Base-by-base conservation (phyloP, 169 alveolate genomes). In the Hepatocystis sp. region DNA sequence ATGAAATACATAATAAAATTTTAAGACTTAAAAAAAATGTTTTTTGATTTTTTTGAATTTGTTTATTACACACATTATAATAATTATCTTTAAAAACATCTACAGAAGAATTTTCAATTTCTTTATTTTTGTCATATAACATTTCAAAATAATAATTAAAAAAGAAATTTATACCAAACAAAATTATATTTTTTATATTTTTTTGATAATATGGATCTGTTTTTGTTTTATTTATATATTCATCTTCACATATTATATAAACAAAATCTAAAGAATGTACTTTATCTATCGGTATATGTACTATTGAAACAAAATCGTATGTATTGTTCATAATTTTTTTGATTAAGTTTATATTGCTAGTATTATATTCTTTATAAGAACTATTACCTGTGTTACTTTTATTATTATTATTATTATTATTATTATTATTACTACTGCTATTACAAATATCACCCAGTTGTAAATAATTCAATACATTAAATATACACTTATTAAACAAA, bases 211-310 rank as follows among this genome's bases (percentile, higher is more conserved):
- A 36, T 36, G 10, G 10, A 36, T 36, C 46, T 17, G 7, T 55
- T 28, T 66, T 61, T 3, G 19, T 63, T 11, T 21, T n/a, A n/a
- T n/a, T n/a, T n/a, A n/a, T n/a, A 65, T 81, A 81, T 65, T 81
- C 89, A 52, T 81, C 84, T 30, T 81, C 63, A 36, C 68, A 81
- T 47, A 81, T 61, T 25, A 25, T 61, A 28, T 81, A 81, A 11
- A 81, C 84, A 53, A 81, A 81, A 2, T 39, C 28, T 28, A 81
- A 53, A 19, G 5, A 10, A 36, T 7, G 15, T 10, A 36, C 47
- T 7, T 63, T 64, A 30, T 63, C 89, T 21, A 64, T 36, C 27
- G 89, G 44, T 61, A 47, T 63, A 10, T 42, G 28, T 13, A 42
- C 51, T 5, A 27, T 40, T 11, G 36, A 19, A 36, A 81, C 42